Base-by-base conservation (phyloP, 164 flowering plant species). In the Stephania japonica region DNA sequence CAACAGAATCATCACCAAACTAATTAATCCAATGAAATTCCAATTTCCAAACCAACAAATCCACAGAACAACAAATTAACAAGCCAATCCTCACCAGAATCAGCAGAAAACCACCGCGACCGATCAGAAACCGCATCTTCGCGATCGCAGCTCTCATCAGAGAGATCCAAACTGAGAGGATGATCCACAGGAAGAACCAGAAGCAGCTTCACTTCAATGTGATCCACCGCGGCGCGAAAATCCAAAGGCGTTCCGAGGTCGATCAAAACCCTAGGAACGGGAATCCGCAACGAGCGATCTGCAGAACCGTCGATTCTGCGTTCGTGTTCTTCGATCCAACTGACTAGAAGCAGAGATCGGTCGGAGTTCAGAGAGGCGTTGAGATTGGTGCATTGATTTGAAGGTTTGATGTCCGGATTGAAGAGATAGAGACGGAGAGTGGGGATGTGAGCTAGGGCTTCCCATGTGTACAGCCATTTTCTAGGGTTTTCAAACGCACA, bases 381-480 rank as follows among this genome's bases (percentile, higher is more conserved):
- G 75, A 89, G 85, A 71, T 80, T 70, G 19, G 25, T 68, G 82
- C 93, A 92, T 5, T 85, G 85, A 50, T 42, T 16, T 0, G 76
- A 53, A 27, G 94, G 91, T 23, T 80, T 80, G n/a, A 80, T 71
- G 7, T 49, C 38, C 0, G 87, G 78, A 71, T 79, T 82, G 85
- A 91, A 91, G 79, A 95, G 86, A 77, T 86, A 83, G 49, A 96
- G 70, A 8, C 85, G 82, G 72, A 96, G 90, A 25, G 77, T 85
- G 44, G 97, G 84, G 59, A 85, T 73, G 80, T 91, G 91, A 59
- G 92, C 83, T 68, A 86, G 92, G 7, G 98, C 81, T 83, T 93
- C 98, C 98, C 98, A 96, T 11, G 95, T 89, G 86, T 83, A 93
- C 65, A 86, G 85, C 99, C 99, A 96, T 76, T 80, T 77, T 64